A percentile compares a stretch with the other conserved stretches of the same genome.
Conservation (phyloP, 306 rosid genomes). For the Medicago ruthenica region DNA sequence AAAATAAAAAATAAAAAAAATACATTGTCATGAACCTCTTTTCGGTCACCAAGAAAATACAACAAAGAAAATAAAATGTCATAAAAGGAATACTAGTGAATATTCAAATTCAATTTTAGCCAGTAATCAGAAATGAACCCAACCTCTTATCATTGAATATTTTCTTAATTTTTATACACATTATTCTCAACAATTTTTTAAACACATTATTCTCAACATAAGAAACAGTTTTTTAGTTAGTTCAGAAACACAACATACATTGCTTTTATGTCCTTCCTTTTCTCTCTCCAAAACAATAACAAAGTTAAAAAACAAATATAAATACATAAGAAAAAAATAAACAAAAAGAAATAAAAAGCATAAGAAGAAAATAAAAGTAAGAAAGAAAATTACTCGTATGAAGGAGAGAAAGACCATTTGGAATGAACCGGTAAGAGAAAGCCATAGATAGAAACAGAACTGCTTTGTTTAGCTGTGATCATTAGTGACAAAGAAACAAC, state of each 20-base stretch:
- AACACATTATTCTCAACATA: not conserved
- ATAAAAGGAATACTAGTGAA: no score
- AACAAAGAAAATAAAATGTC: no score
- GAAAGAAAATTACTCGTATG: slow-evolving; percentile 63
- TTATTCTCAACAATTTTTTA: no score
- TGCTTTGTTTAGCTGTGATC: slow-evolving; percentile 76
- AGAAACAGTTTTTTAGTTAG: slow-evolving; percentile 4
- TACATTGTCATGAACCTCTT: no score
- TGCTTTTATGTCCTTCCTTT: not conserved
- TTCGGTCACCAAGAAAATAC: no score
- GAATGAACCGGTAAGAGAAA: slow-evolving; percentile 69
- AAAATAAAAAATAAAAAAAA: no score
- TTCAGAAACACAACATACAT: slow-evolving; percentile 36
- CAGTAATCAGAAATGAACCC: no score
- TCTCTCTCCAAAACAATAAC: slow-evolving; percentile 31
- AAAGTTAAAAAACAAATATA: not conserved
- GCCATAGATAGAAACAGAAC: slow-evolving; percentile 63
- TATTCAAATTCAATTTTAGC: no score
- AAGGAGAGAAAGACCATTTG: slow-evolving; percentile 80
- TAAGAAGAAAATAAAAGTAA: not conserved
- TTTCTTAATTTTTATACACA: not conserved
- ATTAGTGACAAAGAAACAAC: slow-evolving; percentile 61
- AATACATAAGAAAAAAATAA: not conserved
- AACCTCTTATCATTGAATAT: not conserved
- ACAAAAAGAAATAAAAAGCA: not conserved